phyloP scores from a whole-genome alignment of 116 monocot genomes.

The Posidonia oceanica region DNA sequence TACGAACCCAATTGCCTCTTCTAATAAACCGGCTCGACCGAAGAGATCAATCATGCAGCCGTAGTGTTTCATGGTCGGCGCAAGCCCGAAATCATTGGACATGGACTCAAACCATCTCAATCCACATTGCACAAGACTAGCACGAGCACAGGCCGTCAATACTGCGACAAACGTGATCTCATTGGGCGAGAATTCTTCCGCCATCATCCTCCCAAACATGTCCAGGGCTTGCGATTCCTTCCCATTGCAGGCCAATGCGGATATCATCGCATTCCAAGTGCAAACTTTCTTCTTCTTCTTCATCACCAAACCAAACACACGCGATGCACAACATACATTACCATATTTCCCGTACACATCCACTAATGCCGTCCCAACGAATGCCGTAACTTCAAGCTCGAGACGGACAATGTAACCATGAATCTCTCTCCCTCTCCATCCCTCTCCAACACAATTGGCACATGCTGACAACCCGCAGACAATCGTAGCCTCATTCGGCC shows the following conservation, averaged over 20 bases:
- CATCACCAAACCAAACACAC: conserved; percentile 11
- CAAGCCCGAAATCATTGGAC: conserved; percentile 15
- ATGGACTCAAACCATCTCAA: conserved; percentile 31
- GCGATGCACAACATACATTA: conserved; percentile 7
- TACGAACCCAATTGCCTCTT: conserved; percentile 30
- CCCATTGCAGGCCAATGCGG: conserved; percentile 38
- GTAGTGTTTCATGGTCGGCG: conserved; percentile 31
- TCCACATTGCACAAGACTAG: conserved; percentile 28
- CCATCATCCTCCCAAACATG: conserved; percentile 24
- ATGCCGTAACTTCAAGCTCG: conserved; percentile 19
- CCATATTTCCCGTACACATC: conserved; percentile 38
- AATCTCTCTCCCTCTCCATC: conserved; percentile 24
- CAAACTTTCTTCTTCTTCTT: conserved; percentile 22
- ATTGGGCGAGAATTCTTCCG: conserved; percentile 22
- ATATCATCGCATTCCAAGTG: conserved; percentile 64
- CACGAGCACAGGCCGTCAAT: conserved; percentile 46
- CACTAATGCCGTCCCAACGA: conserved; percentile 40
- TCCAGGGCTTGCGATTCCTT: conserved; percentile 33
- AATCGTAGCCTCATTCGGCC: conserved; percentile 41
- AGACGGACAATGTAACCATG: conserved; percentile 26
- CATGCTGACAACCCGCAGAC: conserved; percentile 46
- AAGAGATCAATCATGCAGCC: conserved; percentile 21
- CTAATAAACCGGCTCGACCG: conserved; percentile 32
- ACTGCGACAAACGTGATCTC: conserved; percentile 39
- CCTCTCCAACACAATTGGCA: conserved; percentile 12